Percentiles rank a stretch among this genome's conserved stretches.
Conservation (phyloP, 371 early-diverging fungal genomes). For the Lichtheimia ramosa region DNA sequence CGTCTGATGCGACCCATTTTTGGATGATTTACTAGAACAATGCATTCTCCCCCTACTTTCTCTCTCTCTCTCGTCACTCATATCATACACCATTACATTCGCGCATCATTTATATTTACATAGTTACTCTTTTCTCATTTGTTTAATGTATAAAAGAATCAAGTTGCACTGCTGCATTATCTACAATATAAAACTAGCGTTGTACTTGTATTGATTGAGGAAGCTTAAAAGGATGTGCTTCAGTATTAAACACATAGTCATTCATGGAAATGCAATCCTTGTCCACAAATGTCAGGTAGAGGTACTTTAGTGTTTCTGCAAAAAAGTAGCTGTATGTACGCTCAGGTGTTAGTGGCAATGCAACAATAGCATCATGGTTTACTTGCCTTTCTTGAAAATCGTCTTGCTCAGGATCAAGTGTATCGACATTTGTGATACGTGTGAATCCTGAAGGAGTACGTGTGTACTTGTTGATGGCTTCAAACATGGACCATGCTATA, state of each 20-base stretch:
- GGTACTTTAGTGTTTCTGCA: slow-evolving; percentile 90
- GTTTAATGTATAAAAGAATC: not conserved
- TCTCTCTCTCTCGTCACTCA: too few relatives aligned
- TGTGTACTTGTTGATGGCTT: slow-evolving; percentile 58
- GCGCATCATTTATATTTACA: not conserved
- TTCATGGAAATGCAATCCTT: slow-evolving; percentile 63
- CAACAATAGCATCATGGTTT: not conserved
- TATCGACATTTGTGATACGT: slow-evolving; percentile 50
- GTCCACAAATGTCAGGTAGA: slow-evolving; percentile 80
- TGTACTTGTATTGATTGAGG: slow-evolving; percentile 28
- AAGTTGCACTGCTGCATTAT: not conserved
- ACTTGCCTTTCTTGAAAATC: slow-evolving; percentile 47
- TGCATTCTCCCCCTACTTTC: not conserved
- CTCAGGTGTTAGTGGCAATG: too few relatives aligned
- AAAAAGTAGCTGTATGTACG: slow-evolving; percentile 80
- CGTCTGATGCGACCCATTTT: slow-evolving; percentile 42
- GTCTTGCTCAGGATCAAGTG: slow-evolving; percentile 18
- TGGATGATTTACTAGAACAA: slow-evolving; percentile 14
- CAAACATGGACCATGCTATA: slow-evolving; percentile 63
- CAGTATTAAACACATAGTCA: slow-evolving; percentile 76
- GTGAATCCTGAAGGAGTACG: slow-evolving; percentile 57
- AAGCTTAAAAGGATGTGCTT: slow-evolving; percentile 72
- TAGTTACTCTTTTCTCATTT: not conserved
- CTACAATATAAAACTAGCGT: too few relatives aligned
- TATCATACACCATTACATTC: too few relatives aligned